These are phyloP conservation scores for Colletotrichum melonis DNA, from an alignment of 2,329 filamentous ascomycete genomes.

Conservation along the genomic window DNA sequence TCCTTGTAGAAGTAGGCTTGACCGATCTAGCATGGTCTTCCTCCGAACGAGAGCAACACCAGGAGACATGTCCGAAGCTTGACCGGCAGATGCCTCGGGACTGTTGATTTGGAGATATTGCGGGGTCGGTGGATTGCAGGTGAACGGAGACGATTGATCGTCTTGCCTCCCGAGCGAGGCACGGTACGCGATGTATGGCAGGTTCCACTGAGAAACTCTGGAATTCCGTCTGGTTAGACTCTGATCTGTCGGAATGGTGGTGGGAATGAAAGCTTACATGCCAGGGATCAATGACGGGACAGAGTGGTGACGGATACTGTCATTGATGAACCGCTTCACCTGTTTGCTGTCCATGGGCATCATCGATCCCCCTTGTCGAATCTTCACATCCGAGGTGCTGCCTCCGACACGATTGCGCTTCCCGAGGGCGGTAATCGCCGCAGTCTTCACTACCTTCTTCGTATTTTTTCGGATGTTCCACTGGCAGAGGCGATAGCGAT, in stretches of 20 bases:
- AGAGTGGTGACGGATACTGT: slow-evolving; percentile 26
- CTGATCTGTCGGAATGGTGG: neutral
- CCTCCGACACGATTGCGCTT: slow-evolving; percentile 24
- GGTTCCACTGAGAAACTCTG: neutral
- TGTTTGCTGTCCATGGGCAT: slow-evolving; percentile 38
- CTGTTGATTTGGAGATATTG: slow-evolving; percentile 8
- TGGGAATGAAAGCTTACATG: neutral
- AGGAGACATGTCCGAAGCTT: neutral
- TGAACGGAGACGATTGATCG: neutral
- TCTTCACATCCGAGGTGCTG: slow-evolving; percentile 24
- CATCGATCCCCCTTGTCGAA: slow-evolving; percentile 32
- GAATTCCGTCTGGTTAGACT: neutral
- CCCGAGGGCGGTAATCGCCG: slow-evolving; percentile 32
- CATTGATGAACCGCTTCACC: slow-evolving; percentile 37
- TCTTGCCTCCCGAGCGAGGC: neutral
- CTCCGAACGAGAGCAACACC: slow-evolving; percentile 28
- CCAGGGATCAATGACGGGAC: neutral
- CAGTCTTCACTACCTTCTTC: slow-evolving; percentile 30
- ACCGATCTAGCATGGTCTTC: slow-evolving; percentile 24
- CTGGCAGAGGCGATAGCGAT: neutral
- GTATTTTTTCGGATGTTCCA: slow-evolving; percentile 1
- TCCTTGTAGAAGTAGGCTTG: slow-evolving; percentile 35
- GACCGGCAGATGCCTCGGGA: neutral
- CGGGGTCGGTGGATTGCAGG: neutral
- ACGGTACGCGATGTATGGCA: neutral